Evolutionary conservation across 306 rosid genomes (phyloP).

Genomic region (Sphenostylis stenocarpa): DNA sequence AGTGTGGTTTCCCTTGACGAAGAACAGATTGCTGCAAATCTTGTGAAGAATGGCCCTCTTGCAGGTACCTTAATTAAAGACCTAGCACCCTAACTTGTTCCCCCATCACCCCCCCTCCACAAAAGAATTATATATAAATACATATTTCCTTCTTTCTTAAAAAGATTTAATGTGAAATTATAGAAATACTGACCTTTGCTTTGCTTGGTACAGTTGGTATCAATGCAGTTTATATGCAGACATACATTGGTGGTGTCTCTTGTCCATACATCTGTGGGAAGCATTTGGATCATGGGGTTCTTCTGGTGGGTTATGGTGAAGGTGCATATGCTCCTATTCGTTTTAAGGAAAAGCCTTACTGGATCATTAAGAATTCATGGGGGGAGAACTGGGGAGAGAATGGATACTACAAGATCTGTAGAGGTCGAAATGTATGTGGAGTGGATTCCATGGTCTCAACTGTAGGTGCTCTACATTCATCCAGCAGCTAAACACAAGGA

Average conservation of each 20-base stretch:
- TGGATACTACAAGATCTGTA: conserved; percentile 90
- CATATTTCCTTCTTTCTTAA: neutral
- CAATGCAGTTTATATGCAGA: conserved; percentile 91
- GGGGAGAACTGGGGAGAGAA: conserved; percentile 87
- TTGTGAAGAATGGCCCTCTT: conserved; percentile 86
- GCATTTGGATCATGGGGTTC: conserved; percentile 81
- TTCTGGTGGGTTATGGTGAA: conserved; percentile 85
- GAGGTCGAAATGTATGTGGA: conserved; percentile 77
- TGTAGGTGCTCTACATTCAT: conserved; percentile 54
- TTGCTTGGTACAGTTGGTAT: conserved; percentile 67
- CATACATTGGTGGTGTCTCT: conserved; percentile 76
- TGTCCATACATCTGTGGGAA: conserved; percentile 84
- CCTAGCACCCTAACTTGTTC: neutral
- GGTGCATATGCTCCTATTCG: conserved; percentile 77
- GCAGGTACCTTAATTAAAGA: conserved; percentile 54
- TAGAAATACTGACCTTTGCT: conserved; percentile 14
- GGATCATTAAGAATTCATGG: conserved; percentile 97
- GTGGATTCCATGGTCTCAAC: conserved; percentile 96
- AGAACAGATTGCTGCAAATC: conserved; percentile 95
- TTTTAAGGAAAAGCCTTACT: conserved; percentile 79
- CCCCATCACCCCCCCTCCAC: neutral
- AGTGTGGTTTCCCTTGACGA: conserved; percentile 81
- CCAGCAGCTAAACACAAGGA: conserved; percentile 24
- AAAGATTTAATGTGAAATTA: neutral
- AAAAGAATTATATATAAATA: neutral